phyloP scores from a whole-genome alignment of 2,329 filamentous ascomycete genomes.

The Myriosclerotinia scirpicola region DNA sequence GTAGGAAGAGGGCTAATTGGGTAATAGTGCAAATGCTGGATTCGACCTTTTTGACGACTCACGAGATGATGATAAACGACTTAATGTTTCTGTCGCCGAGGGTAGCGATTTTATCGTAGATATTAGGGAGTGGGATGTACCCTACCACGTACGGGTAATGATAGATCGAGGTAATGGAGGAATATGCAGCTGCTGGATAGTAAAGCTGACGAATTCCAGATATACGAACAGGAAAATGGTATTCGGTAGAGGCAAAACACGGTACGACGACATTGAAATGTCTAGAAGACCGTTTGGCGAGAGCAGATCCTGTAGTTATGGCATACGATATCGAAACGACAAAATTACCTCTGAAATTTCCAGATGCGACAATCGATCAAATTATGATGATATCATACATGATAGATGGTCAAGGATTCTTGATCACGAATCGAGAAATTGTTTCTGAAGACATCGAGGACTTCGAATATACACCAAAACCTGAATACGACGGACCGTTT shows the following conservation, averaged over 20 bases:
- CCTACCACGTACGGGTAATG: slow-evolving; percentile 97
- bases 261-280: slow-evolving; percentile 80
- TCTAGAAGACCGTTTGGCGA: slow-evolving; percentile 82
- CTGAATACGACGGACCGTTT: slow-evolving; percentile 92
- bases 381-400: slow-evolving; percentile 99
- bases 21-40: slow-evolving; percentile 66
- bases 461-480: slow-evolving; percentile 97
- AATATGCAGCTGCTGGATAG: slow-evolving; percentile 13
- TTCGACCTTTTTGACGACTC: slow-evolving; percentile 94
- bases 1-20: slow-evolving; percentile 23
- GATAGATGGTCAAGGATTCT: slow-evolving; percentile 97
- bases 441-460: slow-evolving; percentile 96
- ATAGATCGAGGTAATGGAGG: slow-evolving; percentile 76
- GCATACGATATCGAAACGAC: slow-evolving; percentile 99
- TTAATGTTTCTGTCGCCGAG: slow-evolving; percentile 73
- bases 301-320: slow-evolving; percentile 95
- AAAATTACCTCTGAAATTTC: slow-evolving; percentile 94
- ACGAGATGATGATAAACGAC: slow-evolving; percentile 77
- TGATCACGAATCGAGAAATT: slow-evolving; percentile 97
- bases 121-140: slow-evolving; percentile 98
- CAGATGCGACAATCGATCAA: slow-evolving; percentile 89
- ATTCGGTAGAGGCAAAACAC: slow-evolving; percentile 91
- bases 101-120: slow-evolving; percentile 97
- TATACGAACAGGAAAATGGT: slow-evolving; percentile 96
- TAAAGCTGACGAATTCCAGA: slow-evolving; percentile 53